A percentile compares a stretch with the other conserved stretches of the same genome.
These are phyloP conservation scores for Neofusicoccum sp. DNA, from an alignment of 2,329 filamentous ascomycete genomes.

Conservation along the genomic window DNA sequence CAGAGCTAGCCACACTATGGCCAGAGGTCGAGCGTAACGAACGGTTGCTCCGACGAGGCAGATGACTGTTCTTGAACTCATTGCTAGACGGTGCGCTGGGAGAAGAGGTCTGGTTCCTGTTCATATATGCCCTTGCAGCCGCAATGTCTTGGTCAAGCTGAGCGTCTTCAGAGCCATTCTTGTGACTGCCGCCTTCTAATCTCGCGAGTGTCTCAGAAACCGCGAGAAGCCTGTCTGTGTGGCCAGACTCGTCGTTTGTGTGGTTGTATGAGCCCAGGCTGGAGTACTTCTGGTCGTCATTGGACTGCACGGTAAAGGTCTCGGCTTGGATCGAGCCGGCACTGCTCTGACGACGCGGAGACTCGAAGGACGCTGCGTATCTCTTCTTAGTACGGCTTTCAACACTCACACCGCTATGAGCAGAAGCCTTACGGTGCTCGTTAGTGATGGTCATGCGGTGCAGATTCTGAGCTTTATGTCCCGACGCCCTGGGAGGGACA, in stretches of 20 bases:
- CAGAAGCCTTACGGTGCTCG: slow-evolving; percentile 7
- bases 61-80: background rate
- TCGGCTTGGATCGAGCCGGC: slow-evolving; percentile 2
- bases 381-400: background rate
- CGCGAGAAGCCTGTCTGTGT: background rate
- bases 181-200: background rate
- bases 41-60: background rate
- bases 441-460: slow-evolving; percentile 9
- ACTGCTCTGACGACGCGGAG: background rate
- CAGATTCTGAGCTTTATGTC: background rate
- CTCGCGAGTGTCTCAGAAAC: background rate
- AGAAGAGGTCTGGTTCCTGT: background rate
- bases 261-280: background rate
- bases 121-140: background rate
- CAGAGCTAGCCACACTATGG: background rate
- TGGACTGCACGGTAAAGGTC: background rate
- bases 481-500: background rate
- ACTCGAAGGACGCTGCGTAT: background rate
- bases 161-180: background rate
- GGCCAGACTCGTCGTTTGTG: background rate
- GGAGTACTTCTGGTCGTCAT: background rate
- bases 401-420: background rate
- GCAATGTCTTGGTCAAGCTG: background rate
- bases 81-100: background rate
- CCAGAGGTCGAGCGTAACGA: background rate